phyloP scores from a whole-genome alignment of 2,329 filamentous ascomycete species.

The Alternaria triticina region DNA sequence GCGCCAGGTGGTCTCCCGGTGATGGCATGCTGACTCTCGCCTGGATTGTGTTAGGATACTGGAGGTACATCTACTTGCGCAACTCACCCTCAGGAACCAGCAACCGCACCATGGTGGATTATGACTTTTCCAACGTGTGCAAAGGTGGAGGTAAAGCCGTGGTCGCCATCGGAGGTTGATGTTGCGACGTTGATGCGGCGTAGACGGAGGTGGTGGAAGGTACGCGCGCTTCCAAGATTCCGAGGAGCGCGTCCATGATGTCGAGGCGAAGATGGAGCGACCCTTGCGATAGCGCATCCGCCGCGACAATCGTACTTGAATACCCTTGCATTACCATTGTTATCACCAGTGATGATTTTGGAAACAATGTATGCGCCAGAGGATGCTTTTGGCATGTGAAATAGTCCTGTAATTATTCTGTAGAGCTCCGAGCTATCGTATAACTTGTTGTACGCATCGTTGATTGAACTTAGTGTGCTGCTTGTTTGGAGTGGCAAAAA shows the following conservation, averaged over 20 bases:
- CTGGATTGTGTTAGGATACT: constrained; percentile 16
- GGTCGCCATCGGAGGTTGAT: background rate
- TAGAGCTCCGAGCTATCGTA: background rate
- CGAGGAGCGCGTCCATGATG: constrained; percentile 10
- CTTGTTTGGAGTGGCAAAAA: background rate
- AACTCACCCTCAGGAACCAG: constrained; percentile 29
- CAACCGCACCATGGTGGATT: constrained; percentile 29
- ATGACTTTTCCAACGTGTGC: background rate
- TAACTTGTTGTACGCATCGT: background rate
- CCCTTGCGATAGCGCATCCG: constrained; percentile 10
- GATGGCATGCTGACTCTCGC: constrained; percentile 28
- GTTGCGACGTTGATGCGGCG: background rate
- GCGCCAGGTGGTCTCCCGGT: constrained; percentile 7
- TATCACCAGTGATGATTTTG: background rate
- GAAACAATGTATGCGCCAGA: background rate
- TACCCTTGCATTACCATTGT: background rate
- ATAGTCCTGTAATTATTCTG: background rate
- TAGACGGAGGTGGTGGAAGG: background rate
- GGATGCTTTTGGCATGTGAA: background rate
- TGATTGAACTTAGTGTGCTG: background rate
- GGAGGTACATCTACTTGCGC: background rate
- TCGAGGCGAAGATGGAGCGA: constrained; percentile 8
- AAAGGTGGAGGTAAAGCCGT: background rate
- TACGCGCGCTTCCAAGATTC: background rate
- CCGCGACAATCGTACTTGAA: constrained; percentile 2